Evolutionary conservation across 2,329 filamentous ascomycete species (phyloP), one percentile per base, ranked within the genome.

Genomic region (Aspergillus novoparasiticus): DNA sequence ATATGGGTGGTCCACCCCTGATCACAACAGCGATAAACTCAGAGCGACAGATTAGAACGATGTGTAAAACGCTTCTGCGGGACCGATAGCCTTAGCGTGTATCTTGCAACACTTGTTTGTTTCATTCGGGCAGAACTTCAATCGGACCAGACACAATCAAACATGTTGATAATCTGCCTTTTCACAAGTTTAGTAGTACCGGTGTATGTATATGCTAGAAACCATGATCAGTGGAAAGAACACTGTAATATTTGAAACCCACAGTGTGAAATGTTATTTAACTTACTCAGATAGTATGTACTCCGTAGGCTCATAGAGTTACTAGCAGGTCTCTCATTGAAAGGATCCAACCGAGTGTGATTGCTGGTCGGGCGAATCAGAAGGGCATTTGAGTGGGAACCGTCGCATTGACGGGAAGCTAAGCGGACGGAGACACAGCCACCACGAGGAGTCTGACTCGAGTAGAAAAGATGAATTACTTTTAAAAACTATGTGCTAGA

Each of bases 381-480:
- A 55, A 55, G 51, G 19, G 51, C 8, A 36, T 23, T 26, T 26
- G 10, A 26, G n/a, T 34, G 28, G 50, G 19, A 53, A 34, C 50
- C 26, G 50, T 41, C 8, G 32, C 32, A 55, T 23, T 55, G 51
- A 55, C 51, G 51, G 51, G n/a, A 55, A 21, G 34, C 51, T 55
- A 55, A 55, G n/a, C 11, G 34, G 51, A 55, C 51, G n/a, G 51
- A 14, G 34, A 39, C 32, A 55, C 51, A 55, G 51, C 51, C 51
- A 55, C 51, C 51, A 39, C n/a, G 51, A 55, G 32, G 21, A 55
- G 34, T 34, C 28, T 11, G 28, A 51, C 48, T 32, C 45, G 45
- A 26, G 45, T 11, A 32, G 2, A 3, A n/a, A 19, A 32, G 11
- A 11, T 19, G 26, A 34, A 32, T 6, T 21, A 32, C 14, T 51